A percentile compares a stretch with the other conserved stretches of the same genome.
phyloP scores from a whole-genome alignment of 768 basidiomycete genomes.

The Suillus tomentosus region DNA sequence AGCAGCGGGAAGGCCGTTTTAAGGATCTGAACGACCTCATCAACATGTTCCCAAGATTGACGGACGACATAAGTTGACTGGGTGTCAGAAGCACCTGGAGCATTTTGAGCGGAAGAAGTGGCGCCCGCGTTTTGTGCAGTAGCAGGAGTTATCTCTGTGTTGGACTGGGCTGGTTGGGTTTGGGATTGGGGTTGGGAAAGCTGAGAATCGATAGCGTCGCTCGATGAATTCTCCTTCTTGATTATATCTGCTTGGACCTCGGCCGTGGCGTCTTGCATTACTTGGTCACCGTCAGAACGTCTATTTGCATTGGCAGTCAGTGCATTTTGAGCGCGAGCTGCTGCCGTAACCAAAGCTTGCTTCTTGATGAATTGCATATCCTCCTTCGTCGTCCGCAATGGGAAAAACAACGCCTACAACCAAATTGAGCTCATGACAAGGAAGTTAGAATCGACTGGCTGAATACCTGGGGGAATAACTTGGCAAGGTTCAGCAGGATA shows the following conservation, averaged over 20 bases:
- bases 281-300: slow-evolving; percentile 32
- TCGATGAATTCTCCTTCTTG: slow-evolving; percentile 23
- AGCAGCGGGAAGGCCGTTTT: slow-evolving; percentile 96
- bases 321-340: slow-evolving; percentile 36
- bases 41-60: slow-evolving; percentile 87
- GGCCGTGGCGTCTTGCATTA: slow-evolving; percentile 30
- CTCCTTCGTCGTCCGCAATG: slow-evolving; percentile 81
- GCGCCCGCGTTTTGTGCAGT: slow-evolving; percentile 21
- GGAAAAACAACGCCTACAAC: slow-evolving; percentile 89
- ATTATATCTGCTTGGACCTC: slow-evolving; percentile 31
- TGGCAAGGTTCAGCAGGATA: slow-evolving; percentile 86
- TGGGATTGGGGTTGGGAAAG: slow-evolving; percentile 16
- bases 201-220: slow-evolving; percentile 30
- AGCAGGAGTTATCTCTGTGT: slow-evolving; percentile 15
- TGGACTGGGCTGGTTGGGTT: slow-evolving; percentile 2
- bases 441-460: slow-evolving; percentile 24
- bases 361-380: slow-evolving; percentile 57
- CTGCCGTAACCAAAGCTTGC: slow-evolving; percentile 39
- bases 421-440: slow-evolving; percentile 14
- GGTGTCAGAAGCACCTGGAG: slow-evolving; percentile 21
- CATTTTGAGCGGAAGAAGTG: slow-evolving; percentile 15
- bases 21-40: slow-evolving; percentile 89
- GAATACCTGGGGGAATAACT: slow-evolving; percentile 84
- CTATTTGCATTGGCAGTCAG: slow-evolving; percentile 27
- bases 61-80: slow-evolving; percentile 43